Evolutionary conservation across 345 rosid genomes (phyloP).

Genomic region (Tarenaya hassleriana): DNA sequence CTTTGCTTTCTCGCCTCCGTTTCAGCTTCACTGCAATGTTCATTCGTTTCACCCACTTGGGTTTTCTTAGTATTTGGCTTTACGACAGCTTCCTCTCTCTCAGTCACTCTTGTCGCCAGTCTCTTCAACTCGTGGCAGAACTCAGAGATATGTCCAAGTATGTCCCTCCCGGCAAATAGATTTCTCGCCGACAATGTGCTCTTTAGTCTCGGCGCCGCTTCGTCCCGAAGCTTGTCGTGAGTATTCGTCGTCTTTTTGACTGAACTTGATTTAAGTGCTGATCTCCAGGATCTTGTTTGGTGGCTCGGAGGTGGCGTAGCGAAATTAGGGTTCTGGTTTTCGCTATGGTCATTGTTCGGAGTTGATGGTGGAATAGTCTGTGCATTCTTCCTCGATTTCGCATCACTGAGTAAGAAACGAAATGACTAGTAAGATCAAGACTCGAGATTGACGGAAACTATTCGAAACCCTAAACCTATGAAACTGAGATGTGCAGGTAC

Average conservation of each 20-base stretch:
- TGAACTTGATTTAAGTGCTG: constrained; percentile 44
- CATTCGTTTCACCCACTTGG: constrained; percentile 27
- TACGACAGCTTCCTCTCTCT: constrained; percentile 44
- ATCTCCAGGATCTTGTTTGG: constrained; percentile 44
- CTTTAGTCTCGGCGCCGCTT: constrained; percentile 48
- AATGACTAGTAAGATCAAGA: too few species aligned
- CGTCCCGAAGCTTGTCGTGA: constrained; percentile 25
- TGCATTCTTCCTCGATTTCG: constrained; percentile 51
- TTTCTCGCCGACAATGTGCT: constrained; percentile 74
- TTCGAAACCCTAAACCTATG: too few species aligned
- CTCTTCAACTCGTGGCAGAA: constrained; percentile 81
- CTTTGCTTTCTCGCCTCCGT: constrained; percentile 41
- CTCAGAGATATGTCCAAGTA: constrained; percentile 66
- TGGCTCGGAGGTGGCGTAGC: constrained; percentile 38
- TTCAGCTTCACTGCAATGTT: constrained; percentile 31
- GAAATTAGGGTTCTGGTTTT: constrained; percentile 64
- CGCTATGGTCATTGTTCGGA: constrained; percentile 40
- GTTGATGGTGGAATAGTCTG: constrained; percentile 33
- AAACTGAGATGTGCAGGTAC: too few species aligned
- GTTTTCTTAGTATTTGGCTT: constrained; percentile 26
- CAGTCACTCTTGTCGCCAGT: constrained; percentile 59
- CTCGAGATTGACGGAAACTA: too few species aligned
- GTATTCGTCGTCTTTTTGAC: constrained; percentile 45
- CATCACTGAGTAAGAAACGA: constrained; percentile 30
- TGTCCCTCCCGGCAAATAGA: constrained; percentile 72